Evolutionary conservation across 2,329 filamentous ascomycete genomes (phyloP).

Genomic region (Aspergillus sp.): DNA sequence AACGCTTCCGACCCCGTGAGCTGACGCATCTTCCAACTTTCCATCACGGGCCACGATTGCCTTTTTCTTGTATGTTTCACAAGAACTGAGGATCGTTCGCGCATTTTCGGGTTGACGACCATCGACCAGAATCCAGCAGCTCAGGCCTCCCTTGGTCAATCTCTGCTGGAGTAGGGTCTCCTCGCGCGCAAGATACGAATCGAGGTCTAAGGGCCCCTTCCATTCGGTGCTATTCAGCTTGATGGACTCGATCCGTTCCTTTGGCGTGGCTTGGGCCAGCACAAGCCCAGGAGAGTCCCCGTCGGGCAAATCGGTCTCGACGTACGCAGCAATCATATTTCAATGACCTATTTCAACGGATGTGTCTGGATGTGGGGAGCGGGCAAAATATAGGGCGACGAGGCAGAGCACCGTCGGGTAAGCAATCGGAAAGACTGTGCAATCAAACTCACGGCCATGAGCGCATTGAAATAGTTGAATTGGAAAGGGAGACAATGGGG

Average conservation of each 20-base stretch:
- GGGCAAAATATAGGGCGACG: neutral
- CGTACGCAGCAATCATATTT: conserved; percentile 41
- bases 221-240: conserved; percentile 61
- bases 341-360: neutral
- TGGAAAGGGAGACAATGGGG: neutral
- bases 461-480: conserved; percentile 1
- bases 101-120: conserved; percentile 41
- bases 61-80: conserved; percentile 57
- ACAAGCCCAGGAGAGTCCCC: conserved; percentile 56
- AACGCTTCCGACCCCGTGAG: conserved; percentile 80
- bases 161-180: conserved; percentile 55
- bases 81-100: conserved; percentile 59
- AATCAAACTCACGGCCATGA: neutral
- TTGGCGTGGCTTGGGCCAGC: conserved; percentile 59
- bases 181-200: conserved; percentile 64
- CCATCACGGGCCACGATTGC: conserved; percentile 53
- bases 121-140: conserved; percentile 64
- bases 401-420: neutral
- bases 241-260: conserved; percentile 58
- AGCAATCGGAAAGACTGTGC: neutral
- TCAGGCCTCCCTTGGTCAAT: conserved; percentile 60
- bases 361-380: neutral
- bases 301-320: conserved; percentile 45
- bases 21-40: conserved; percentile 59
- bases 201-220: conserved; percentile 59